Evolutionary conservation across 1,139 yeast species (phyloP), one percentile per base, ranked within the genome.

Genomic region (Taphrina deformans): DNA sequence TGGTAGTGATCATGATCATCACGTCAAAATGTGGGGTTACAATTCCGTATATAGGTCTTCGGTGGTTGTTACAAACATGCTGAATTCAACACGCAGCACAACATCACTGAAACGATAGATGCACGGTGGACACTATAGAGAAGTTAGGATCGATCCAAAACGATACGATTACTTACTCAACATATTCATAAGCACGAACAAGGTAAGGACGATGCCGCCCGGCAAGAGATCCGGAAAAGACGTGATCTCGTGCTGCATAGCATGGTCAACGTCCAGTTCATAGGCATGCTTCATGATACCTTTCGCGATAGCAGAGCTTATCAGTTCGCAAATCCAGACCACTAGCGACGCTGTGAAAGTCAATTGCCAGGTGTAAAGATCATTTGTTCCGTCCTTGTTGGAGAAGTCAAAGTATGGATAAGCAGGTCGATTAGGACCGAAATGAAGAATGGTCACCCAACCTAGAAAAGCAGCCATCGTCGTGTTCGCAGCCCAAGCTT

Each of bases 261-360:
- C 46, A n/a, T 50, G 24, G 50, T 59, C 63, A 2, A 59, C 50
- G 16, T 59, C 46, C 31, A 59, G 29, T 5, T 48, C 41, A 29
- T 48, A 59, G 12, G 41, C 44, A 82, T 84, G 1, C 92, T 92
- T 23, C 41, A 56, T 63, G 35, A 63, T 51, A 10, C 35, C 16
- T n/a, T 45, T 45, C 10, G 66, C 62, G 5, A 58, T 38, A 7
- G 33, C 38, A 21, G 26, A 33, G 26, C 55, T 52, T 26, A 61
- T 12, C 9, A 61, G 14, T 18, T 61, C 65, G 18, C 65, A 52
- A 14, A 44, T 6, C 65, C 65, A 61, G 14, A 61, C 65, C 4
- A 40, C 59, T 6, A 35, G 16, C n/a, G 65, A 61, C 3, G 65
- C 65, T 18, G 55, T 61, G 46, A 53, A 52, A 3, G 65, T 61